Percentiles rank a stretch among this genome's conserved stretches.
These are phyloP conservation scores for Kluyveromyces wickerhamii DNA, from an alignment of 805 yeast genomes.

Conservation along the genomic window DNA sequence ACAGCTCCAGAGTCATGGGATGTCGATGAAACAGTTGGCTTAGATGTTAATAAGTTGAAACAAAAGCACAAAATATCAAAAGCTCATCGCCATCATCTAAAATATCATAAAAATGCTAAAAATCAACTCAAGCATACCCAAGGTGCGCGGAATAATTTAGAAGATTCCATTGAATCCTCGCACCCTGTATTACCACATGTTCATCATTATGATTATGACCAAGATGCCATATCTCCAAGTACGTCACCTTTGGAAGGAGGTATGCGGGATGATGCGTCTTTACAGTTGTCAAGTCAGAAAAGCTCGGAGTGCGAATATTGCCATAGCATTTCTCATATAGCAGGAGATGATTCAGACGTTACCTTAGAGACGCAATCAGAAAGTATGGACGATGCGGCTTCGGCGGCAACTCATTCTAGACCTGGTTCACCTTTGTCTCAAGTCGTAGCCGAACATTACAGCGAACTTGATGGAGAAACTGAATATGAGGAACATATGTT, in stretches of 20 bases:
- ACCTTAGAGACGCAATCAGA: conserved; percentile 1
- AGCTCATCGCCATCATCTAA: not conserved
- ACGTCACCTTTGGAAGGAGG: not conserved
- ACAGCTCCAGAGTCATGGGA: conserved; percentile 58
- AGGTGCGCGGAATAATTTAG: too few species aligned
- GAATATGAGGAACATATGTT: conserved; percentile 33
- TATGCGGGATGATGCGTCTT: not conserved
- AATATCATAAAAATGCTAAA: not conserved
- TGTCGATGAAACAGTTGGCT: conserved; percentile 31
- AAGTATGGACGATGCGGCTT: conserved; percentile 1
- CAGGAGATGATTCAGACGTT: conserved; percentile 1
- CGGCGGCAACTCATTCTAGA: conserved; percentile 2
- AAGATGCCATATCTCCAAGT: conserved; percentile 2
- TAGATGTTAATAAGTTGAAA: conserved; percentile 6
- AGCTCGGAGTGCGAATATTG: conserved; percentile 4
- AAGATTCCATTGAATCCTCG: too few species aligned
- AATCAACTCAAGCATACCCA: not conserved
- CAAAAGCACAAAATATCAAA: conserved; percentile 12
- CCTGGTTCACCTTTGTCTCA: conserved; percentile 2
- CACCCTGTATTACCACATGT: conserved; percentile 2
- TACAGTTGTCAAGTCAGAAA: not conserved
- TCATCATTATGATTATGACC: conserved; percentile 4
- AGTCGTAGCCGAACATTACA: not conserved
- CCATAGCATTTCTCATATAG: not conserved
- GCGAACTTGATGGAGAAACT: conserved; percentile 22